Base-by-base conservation (phyloP, 163 green algal genomes). In the Volvox carteri region DNA sequence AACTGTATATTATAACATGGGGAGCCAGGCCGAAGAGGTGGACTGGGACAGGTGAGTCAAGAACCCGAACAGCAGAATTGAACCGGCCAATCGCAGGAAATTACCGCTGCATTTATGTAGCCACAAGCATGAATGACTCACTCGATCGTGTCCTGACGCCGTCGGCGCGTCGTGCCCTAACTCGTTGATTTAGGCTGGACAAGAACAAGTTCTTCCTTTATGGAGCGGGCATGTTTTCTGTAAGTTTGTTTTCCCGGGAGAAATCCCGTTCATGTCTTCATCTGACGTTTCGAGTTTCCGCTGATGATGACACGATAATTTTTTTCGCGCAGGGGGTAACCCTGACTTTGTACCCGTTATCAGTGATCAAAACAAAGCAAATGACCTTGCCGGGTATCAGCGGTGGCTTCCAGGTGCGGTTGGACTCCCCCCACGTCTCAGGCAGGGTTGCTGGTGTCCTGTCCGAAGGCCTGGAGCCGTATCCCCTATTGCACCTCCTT, bases 321-420 rank as follows among this genome's bases (percentile, higher is more conserved):
- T 74, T 37, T 41, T 41, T 41, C 62, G 21, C 62, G 86, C 92
- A 96, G 93, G 94, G 92, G 35, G 91, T 99, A 11, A 98, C 97
- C 1, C 91, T 91, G 14, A 84, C 85, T 35, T 93, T 99, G 8
- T 99, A 96, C 89, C 97, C 97, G 2, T 87, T 99, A 0, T 95
- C 94, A 0, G 97, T 99, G 1, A 95, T 99, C 56, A 99, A 99
- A 85, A 99, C 97, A 0, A 92, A 96, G 30, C 96, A 98, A 88
- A 98, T 98, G 95, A 95, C 95, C 0, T 35, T 79, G 5, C 85
- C 89, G 44, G 72, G 58, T 28, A 78, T 93, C 12, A 60, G 85
- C 50, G 90, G 76, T 5, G 92, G 92, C 9, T 84, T 94, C 21
- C n/a, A 65, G 39, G 91, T 90, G 33, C 12, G 73, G 4, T 23